Conservation (phyloP, 768 basidiomycete genomes). For the Tricholoma flavovirens region DNA sequence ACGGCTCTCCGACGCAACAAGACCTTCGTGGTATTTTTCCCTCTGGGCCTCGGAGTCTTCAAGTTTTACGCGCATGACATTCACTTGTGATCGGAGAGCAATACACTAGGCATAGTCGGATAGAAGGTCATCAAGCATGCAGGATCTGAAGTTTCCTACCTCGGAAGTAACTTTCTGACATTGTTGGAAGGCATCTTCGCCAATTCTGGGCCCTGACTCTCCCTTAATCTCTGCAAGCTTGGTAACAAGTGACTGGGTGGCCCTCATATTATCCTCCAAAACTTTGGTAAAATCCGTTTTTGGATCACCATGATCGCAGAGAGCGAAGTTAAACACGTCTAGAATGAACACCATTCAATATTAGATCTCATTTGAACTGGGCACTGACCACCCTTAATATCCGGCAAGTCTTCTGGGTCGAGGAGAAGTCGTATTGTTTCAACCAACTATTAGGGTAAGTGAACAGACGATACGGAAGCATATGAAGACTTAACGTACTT, state of each 20-base stretch:
- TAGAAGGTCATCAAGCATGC: not conserved
- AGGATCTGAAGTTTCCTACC: conserved; percentile 33
- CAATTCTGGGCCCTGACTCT: conserved; percentile 24
- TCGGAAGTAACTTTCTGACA: conserved; percentile 55
- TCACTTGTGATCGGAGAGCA: conserved; percentile 54
- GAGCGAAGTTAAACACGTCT: conserved; percentile 46
- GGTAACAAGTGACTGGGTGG: conserved; percentile 54
- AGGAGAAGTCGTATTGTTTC: conserved; percentile 60
- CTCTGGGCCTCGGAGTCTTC: conserved; percentile 44
- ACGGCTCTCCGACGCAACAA: conserved; percentile 54
- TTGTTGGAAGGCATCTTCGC: conserved; percentile 36
- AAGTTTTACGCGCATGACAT: conserved; percentile 42
- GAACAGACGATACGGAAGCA: conserved; percentile 2
- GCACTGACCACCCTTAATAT: conserved; percentile 33
- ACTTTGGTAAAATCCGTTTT: conserved; percentile 34
- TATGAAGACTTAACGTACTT: conserved; percentile 37
- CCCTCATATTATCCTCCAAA: conserved; percentile 49
- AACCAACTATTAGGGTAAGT: conserved; percentile 41
- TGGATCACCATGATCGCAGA: conserved; percentile 33
- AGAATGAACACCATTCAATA: conserved; percentile 24
- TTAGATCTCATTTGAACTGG: conserved; percentile 9
- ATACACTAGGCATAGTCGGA: conserved; percentile 38
- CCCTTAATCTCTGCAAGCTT: conserved; percentile 46
- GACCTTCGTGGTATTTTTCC: conserved; percentile 43
- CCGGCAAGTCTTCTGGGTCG: conserved; percentile 43